Base-by-base conservation (phyloP, 768 basidiomycete species). In the Heimioporus sp. region DNA sequence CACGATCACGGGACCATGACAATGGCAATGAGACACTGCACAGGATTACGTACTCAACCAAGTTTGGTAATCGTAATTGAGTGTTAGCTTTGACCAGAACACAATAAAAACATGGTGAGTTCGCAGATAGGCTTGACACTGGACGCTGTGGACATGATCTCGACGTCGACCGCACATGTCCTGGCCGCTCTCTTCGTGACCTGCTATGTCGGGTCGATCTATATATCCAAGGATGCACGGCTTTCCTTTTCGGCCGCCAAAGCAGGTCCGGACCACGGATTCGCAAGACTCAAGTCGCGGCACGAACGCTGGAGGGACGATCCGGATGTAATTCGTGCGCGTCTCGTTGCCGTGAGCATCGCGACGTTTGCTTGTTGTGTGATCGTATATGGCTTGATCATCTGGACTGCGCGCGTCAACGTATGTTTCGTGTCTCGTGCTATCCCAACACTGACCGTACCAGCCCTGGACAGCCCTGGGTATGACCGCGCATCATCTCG, bases 171-270 rank as follows among this genome's bases (percentile, higher is more conserved):
- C 20, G 78, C 86, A 2, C 83, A 88, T 57, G 42, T 74, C 2
- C 68, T 87, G 16, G 82, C 87, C 2, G 65, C 80, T 6, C 62
- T 78, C 44, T 82, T 92, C 61, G 82, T 82, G 2, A 53, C 72
- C 19, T 76, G 77, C 47, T 97, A 95, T 61, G 92, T 97, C 46
- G 90, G 87, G 12, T 88, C 87, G 7, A 75, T 96, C 36, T 96
- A 96, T 70, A 60, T 91, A 51, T 84, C 78, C 31, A 87, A 83
- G 64, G 73, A 79, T 56, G 76, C 83, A 11, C 78, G 88, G 39
- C 73, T 86, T 30, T 76, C 74, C 10, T 82, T 81, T 64, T 63
- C 75, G 44, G 61, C 66, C 30, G 58, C 72, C 43, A 60, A 64
- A 50, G 56, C 51, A 48, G 49, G 49, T 28, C 60, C 55, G 52